Conservation (phyloP, 2,329 filamentous ascomycete genomes). For the Xylaria hypoxylon region DNA sequence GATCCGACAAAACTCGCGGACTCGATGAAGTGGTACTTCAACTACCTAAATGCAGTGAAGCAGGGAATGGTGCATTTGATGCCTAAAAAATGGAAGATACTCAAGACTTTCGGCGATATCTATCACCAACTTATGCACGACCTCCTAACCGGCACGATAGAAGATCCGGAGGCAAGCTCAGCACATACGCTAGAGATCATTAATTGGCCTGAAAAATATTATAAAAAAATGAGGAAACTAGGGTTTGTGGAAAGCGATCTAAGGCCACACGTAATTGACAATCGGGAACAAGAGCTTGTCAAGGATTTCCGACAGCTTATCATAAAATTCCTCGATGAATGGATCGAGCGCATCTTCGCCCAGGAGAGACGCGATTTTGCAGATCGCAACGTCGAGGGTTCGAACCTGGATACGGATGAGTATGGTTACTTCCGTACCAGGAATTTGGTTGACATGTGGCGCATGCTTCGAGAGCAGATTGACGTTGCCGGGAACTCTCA, state of each 20-base stretch:
- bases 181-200: constrained; percentile 91
- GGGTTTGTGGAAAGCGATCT: constrained; percentile 83
- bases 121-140: constrained; percentile 98
- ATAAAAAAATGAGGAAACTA: constrained; percentile 93
- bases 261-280: constrained; percentile 87
- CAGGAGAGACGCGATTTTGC: constrained; percentile 86
- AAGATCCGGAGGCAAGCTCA: constrained; percentile 85
- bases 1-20: constrained; percentile 88
- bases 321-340: constrained; percentile 94
- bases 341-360: constrained; percentile 92
- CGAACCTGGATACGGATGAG: constrained; percentile 85
- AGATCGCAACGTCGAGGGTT: constrained; percentile 77
- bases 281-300: constrained; percentile 88
- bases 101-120: constrained; percentile 87
- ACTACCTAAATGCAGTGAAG: constrained; percentile 94
- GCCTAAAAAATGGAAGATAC: constrained; percentile 97
- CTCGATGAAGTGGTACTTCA: constrained; percentile 95
- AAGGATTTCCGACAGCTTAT: constrained; percentile 95
- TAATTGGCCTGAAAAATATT: constrained; percentile 96
- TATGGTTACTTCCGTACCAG: constrained; percentile 93
- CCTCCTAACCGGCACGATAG: constrained; percentile 83
- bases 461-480: constrained; percentile 94
- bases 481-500: constrained; percentile 86
- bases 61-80: constrained; percentile 91
- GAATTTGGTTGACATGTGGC: constrained; percentile 94